Base-by-base conservation (phyloP, 1,139 yeast genomes). In the Meyerozyma sp. region DNA sequence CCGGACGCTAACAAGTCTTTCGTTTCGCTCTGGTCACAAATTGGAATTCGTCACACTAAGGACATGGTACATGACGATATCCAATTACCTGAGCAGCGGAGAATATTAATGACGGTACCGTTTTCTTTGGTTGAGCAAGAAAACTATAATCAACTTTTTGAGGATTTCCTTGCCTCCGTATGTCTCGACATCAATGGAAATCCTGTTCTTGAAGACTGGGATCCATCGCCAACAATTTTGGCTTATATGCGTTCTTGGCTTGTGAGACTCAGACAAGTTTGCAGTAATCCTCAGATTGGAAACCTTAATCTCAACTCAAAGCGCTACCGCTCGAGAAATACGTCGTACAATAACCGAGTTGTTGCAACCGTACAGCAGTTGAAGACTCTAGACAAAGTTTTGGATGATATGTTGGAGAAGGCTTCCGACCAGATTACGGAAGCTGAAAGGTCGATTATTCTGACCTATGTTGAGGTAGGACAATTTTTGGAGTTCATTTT, bases 101-200 rank as follows among this genome's bases (percentile, higher is more conserved):
- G 95, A 46, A 71, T 82, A 10, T 66, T 89, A 39, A 63, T 91
- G 46, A 75, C 86, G 1, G 71, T 87, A 10, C 89, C 90, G 4
- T 86, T 93, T 58, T 81, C 87, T 6, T 79, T 88, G 0, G 77
- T 91, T 16, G 98, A 91, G 56, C 86, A 85, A 57, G 90, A 87
- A 55, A 82, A 87, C 54, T 93, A 91, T 57, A 76, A 81, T 42
- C 81, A 81, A 51, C 55, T 82, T 32, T 77, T 81, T 54, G 73
- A 76, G 20, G 74, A 77, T 18, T 86, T 90, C 55, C 65, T 89
- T 40, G 66, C 76, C 0, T 80, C 81, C 5, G 83, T 84, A 36
- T 80, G 83, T 3, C 62, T 86, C 3, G 78, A 81, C 51, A 74
- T 71, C 1, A 63, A 69, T 42, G 93, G 91, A 1, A 69, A 70